Evolutionary conservation across 176 grass and related monocot genomes (phyloP), one percentile per base, ranked within the genome.

Genomic region (Oryza longistaminata): DNA sequence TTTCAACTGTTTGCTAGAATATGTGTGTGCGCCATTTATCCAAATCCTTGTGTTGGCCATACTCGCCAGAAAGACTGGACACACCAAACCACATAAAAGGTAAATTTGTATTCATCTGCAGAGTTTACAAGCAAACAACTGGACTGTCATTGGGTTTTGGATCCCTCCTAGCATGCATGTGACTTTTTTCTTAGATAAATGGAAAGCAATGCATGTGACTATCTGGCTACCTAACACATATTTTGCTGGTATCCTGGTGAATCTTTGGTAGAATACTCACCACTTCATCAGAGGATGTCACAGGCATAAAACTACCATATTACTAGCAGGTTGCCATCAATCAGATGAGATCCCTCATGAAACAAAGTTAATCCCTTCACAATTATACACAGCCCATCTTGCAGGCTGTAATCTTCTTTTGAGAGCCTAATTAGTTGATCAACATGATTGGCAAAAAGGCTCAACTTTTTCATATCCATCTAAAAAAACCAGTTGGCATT

Each of bases 31-130:
- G 10, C 50, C 50, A 53, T 83, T 24, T 66, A 40, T 21, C 27
- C 74, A 71, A 62, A 73, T 17, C 31, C 46, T 69, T 46, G 46
- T 81, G 33, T 15, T 58, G 69, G 60, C 70, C 16, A 34, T 35
- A 27, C 25, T 17, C 11, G 44, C 3, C 49, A 68, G 24, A 67
- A 48, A 34, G 45, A 35, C 58, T 35, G 55, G 29, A 83, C 24
- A 44, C 58, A 73, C 81, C 81, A 83, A 82, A 82, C 7, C 39
- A 31, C 6, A 48, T 62, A 82, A 71, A 88, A 77, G 86, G 79
- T 67, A 71, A n/a, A 26, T 71, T 88, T 88, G 79, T 88, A 77
- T 22, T 0, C 68, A 78, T 79, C 22, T 88, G 74, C 58, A 44
- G 40, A 66, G 67, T 15, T 62, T 24, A 24, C 58, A 62, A 62